phyloP scores from a whole-genome alignment of 2,329 filamentous ascomycete genomes.

The Penicillium sp. region DNA sequence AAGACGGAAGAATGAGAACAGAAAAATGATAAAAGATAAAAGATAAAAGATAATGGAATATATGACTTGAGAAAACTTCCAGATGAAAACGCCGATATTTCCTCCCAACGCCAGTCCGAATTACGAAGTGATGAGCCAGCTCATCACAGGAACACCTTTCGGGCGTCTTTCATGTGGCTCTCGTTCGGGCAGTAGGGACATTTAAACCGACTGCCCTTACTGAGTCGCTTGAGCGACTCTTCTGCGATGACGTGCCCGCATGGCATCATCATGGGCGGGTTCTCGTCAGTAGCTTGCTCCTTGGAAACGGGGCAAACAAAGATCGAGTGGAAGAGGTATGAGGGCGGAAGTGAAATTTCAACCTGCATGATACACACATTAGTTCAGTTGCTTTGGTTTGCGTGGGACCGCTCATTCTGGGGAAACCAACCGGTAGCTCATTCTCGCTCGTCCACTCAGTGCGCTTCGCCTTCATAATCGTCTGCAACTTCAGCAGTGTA shows the following conservation, averaged over 20 bases:
- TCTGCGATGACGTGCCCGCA: slow-evolving; percentile 93
- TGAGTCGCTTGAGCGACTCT: slow-evolving; percentile 79
- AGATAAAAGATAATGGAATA: neutral
- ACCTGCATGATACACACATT: slow-evolving; percentile 50
- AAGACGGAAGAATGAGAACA: neutral
- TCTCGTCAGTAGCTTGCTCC: slow-evolving; percentile 89
- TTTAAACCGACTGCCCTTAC: slow-evolving; percentile 83
- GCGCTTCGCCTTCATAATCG: slow-evolving; percentile 83
- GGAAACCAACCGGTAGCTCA: slow-evolving; percentile 77
- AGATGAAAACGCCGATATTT: slow-evolving; percentile 2
- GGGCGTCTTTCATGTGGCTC: slow-evolving; percentile 76
- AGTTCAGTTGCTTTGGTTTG: slow-evolving; percentile 53
- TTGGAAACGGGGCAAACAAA: slow-evolving; percentile 98
- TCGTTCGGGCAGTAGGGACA: slow-evolving; percentile 95
- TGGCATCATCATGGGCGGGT: slow-evolving; percentile 95
- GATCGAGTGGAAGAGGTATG: slow-evolving; percentile 85
- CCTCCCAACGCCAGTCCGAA: slow-evolving; percentile 4
- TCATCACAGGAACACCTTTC: slow-evolving; percentile 69
- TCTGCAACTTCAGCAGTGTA: slow-evolving; percentile 83
- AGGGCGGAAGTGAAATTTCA: slow-evolving; percentile 68
- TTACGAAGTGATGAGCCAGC: slow-evolving; percentile 4
- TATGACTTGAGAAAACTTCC: neutral
- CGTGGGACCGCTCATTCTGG: slow-evolving; percentile 44
- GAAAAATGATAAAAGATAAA: neutral
- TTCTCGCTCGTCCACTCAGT: slow-evolving; percentile 94